These are phyloP conservation scores for Sphagnum magellanicum DNA, from an alignment of 228 moss, liverwort and hornwort species.

Conservation along the genomic window DNA sequence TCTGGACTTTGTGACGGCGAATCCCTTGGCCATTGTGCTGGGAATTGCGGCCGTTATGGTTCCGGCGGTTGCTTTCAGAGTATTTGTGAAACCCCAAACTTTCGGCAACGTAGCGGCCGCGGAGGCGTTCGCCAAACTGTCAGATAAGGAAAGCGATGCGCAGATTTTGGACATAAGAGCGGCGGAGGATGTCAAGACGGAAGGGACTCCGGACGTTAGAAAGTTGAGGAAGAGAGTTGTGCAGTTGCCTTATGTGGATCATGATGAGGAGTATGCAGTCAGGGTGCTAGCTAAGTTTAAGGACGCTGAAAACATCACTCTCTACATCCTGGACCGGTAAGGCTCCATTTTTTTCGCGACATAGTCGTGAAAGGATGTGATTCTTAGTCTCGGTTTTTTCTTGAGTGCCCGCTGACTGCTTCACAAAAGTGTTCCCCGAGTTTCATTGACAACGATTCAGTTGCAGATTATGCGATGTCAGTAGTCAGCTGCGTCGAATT, in stretches of 20 bases:
- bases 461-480: no score
- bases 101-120: conserved; percentile 50
- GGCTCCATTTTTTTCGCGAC: not conserved
- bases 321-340: conserved; percentile 75
- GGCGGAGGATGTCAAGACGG: conserved; percentile 36
- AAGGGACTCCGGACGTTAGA: conserved; percentile 68
- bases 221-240: conserved; percentile 40
- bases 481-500: no score
- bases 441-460: no score
- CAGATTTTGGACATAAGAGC: conserved; percentile 66
- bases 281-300: conserved; percentile 50
- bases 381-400: no score
- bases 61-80: conserved; percentile 35
- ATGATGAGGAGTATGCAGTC: conserved; percentile 30
- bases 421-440: no score
- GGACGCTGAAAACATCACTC: conserved; percentile 47
- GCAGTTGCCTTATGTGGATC: conserved; percentile 44
- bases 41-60: conserved; percentile 41
- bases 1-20: conserved; percentile 35
- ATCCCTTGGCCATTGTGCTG: conserved; percentile 51
- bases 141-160: conserved; percentile 17
- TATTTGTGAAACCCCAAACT: conserved; percentile 21
- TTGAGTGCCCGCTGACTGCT: no score
- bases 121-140: conserved; percentile 48
- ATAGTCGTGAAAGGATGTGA: no score